phyloP scores from a whole-genome alignment of 1,284 basidiomycete genomes.

The Wallemia ichthyophaga region DNA sequence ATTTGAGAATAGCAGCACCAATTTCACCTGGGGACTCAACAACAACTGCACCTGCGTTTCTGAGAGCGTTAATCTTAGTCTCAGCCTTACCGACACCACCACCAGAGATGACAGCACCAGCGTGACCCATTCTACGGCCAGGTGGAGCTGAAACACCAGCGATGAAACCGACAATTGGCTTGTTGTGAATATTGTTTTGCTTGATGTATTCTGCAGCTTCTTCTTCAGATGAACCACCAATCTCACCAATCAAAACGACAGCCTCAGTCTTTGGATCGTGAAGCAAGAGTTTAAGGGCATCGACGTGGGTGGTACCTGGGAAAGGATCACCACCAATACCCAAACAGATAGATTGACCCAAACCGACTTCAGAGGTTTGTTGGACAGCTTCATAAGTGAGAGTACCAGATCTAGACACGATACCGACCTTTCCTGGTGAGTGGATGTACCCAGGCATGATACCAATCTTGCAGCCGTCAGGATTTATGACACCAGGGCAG shows the following conservation, averaged over 20 bases:
- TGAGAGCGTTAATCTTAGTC: constrained; percentile 85
- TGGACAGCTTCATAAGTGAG: constrained; percentile 73
- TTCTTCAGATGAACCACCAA: constrained; percentile 97
- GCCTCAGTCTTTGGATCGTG: constrained; percentile 77
- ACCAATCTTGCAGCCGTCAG: constrained; percentile 95
- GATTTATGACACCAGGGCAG: constrained; percentile 94
- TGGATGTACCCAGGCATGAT: constrained; percentile 54
- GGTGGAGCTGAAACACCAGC: constrained; percentile 92
- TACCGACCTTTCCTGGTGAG: constrained; percentile 75
- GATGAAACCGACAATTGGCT: constrained; percentile 94
- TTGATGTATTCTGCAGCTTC: constrained; percentile 75
- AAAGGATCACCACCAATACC: constrained; percentile 98
- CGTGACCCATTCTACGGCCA: constrained; percentile 92
- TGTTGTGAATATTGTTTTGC: constrained; percentile 66
- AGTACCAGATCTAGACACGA: constrained; percentile 89
- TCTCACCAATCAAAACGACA: constrained; percentile 89
- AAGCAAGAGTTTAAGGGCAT: constrained; percentile 87
- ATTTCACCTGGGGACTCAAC: constrained; percentile 92
- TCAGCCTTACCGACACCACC: constrained; percentile 72
- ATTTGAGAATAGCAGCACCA: constrained; percentile 57
- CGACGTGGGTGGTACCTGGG: constrained; percentile 83
- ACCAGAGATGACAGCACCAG: constrained; percentile 47
- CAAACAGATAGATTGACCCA: constrained; percentile 86
- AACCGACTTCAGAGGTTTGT: constrained; percentile 79
- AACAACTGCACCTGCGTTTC: constrained; percentile 73